Conservation (phyloP, 2,329 filamentous ascomycete species). For the Cordyceps militaris region DNA sequence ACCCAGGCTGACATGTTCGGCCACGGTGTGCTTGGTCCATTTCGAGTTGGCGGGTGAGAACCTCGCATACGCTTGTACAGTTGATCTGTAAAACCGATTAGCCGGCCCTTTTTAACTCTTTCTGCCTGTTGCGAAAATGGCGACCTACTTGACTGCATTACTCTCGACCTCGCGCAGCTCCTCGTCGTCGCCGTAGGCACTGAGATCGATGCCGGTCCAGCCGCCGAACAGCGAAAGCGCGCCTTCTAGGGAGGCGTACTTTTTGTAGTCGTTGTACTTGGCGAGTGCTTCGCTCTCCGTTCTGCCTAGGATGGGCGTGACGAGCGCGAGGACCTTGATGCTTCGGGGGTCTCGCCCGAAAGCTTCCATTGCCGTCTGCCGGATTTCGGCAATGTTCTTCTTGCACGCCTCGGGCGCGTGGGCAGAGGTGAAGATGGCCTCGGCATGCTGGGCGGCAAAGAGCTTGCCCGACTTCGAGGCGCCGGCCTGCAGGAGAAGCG, state of each 20-base stretch:
- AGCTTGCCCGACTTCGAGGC: constrained; percentile 52
- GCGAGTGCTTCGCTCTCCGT: constrained; percentile 51
- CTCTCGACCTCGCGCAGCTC: constrained; percentile 54
- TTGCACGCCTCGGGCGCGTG: constrained; percentile 49
- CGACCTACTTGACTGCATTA: constrained; percentile 40
- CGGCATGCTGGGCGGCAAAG: constrained; percentile 57
- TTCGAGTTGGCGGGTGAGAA: constrained; percentile 24
- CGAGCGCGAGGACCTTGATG: constrained; percentile 54
- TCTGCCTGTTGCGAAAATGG: background rate
- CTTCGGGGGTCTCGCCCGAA: constrained; percentile 44
- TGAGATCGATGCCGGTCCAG: constrained; percentile 59
- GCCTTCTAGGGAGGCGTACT: constrained; percentile 52
- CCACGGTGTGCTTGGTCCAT: constrained; percentile 29
- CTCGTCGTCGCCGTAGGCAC: constrained; percentile 54
- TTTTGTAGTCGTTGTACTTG: constrained; percentile 44
- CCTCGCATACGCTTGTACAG: constrained; percentile 40
- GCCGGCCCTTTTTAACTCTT: no score
- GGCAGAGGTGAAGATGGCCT: constrained; percentile 56
- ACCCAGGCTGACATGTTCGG: constrained; percentile 26
- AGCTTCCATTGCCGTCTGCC: constrained; percentile 39
- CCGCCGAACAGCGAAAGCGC: constrained; percentile 59
- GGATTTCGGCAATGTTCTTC: constrained; percentile 50
- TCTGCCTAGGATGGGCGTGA: constrained; percentile 52
- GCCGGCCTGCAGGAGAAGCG: constrained; percentile 57
- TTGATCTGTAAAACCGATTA: constrained; percentile 26